Conservation (phyloP, 1,284 basidiomycete genomes). For the Mycosarcoma mackinlayi region DNA sequence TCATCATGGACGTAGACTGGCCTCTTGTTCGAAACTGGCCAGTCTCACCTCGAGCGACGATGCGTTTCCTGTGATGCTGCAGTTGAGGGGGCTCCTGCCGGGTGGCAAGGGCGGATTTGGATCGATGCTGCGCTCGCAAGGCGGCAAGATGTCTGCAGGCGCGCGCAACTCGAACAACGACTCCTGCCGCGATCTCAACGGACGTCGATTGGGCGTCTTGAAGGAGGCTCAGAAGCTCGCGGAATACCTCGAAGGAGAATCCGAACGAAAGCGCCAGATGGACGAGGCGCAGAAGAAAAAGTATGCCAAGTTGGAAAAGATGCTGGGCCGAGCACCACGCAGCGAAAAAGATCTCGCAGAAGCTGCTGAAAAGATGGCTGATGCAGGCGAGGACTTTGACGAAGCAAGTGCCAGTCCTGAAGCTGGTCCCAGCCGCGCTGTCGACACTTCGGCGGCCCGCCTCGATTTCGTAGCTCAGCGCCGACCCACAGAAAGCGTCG, state of each 20-base stretch:
- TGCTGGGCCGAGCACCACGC: slow-evolving; percentile 56
- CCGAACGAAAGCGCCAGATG: slow-evolving; percentile 79
- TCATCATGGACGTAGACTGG: slow-evolving; percentile 22
- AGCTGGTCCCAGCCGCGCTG: slow-evolving; percentile 13
- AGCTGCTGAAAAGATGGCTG: slow-evolving; percentile 59
- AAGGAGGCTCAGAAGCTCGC: slow-evolving; percentile 96
- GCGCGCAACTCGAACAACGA: slow-evolving; percentile 78
- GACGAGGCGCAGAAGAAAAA: slow-evolving; percentile 77
- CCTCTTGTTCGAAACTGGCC: slow-evolving; percentile 1
- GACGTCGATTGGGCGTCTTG: slow-evolving; percentile 87
- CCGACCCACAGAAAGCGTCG: background rate
- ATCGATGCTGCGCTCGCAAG: slow-evolving; percentile 92
- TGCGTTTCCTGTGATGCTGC: slow-evolving; percentile 36
- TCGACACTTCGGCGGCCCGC: background rate
- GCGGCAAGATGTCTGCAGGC: slow-evolving; percentile 91
- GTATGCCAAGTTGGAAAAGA: slow-evolving; percentile 81
- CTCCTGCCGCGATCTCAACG: slow-evolving; percentile 91
- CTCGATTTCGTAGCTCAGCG: background rate
- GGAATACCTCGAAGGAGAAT: slow-evolving; percentile 86
- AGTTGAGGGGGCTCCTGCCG: slow-evolving; percentile 67
- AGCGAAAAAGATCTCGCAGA: slow-evolving; percentile 67
- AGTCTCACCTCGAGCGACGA: slow-evolving; percentile 3
- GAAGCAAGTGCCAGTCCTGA: slow-evolving; percentile 39
- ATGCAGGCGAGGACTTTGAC: slow-evolving; percentile 57
- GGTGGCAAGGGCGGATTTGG: slow-evolving; percentile 99